Conservation (phyloP, 768 basidiomycete genomes). For the Mycena epipterygia region DNA sequence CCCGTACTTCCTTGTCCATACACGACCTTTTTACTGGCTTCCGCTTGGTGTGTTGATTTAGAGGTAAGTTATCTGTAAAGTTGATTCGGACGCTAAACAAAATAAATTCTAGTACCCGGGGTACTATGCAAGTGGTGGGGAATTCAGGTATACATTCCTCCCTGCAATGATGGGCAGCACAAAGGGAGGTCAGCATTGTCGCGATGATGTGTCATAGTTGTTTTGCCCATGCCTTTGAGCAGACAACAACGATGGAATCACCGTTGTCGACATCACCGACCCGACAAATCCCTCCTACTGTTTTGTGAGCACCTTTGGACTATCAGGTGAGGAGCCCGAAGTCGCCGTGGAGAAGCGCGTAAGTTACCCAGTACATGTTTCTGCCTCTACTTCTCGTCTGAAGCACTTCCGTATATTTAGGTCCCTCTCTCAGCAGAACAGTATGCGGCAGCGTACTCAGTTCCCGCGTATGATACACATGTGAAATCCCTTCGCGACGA, state of each 20-base stretch:
- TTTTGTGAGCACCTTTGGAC: constrained; percentile 26
- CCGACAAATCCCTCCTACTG: constrained; percentile 42
- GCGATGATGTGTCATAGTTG: not conserved
- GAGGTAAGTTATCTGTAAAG: constrained; percentile 11
- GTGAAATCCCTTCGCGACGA: constrained; percentile 29
- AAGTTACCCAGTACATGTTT: not conserved
- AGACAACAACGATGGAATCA: constrained; percentile 50
- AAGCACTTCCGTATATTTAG: not conserved
- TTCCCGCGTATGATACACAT: constrained; percentile 11
- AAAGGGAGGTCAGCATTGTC: constrained; percentile 37
- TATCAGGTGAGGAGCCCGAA: constrained; percentile 3
- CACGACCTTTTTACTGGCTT: constrained; percentile 44
- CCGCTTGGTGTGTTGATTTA: constrained; percentile 47
- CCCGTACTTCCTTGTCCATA: constrained; percentile 50
- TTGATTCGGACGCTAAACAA: no score
- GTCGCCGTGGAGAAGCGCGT: not conserved
- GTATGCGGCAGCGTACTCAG: constrained; percentile 36
- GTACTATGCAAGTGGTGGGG: constrained; percentile 33
- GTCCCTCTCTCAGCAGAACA: constrained; percentile 35
- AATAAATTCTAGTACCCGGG: not conserved
- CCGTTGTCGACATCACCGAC: constrained; percentile 46
- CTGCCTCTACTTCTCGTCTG: no score
- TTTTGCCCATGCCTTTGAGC: not conserved
- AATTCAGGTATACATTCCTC: constrained; percentile 36
- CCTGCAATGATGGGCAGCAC: constrained; percentile 38